Conservation (phyloP, 2,329 filamentous ascomycete genomes). For the Metarhizium album region DNA sequence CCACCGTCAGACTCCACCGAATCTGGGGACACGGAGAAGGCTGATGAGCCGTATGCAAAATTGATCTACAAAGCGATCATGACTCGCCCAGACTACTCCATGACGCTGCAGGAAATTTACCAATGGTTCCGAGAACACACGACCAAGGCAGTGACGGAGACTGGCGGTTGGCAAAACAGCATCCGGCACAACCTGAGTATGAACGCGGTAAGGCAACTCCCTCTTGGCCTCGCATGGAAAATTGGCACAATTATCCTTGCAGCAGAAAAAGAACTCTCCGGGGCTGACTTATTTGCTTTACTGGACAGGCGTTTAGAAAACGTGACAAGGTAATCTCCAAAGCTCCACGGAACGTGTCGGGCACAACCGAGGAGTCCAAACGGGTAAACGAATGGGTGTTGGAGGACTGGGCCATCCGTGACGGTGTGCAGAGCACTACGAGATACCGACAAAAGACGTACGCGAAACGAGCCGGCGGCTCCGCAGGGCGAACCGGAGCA, state of each 20-base stretch:
- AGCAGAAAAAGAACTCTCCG: too few relatives aligned
- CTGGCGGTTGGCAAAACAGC: slow-evolving; percentile 87
- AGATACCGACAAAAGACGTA: slow-evolving; percentile 51
- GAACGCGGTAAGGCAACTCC: slow-evolving; percentile 58
- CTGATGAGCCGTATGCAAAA: slow-evolving; percentile 65
- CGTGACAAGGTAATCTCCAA: slow-evolving; percentile 14
- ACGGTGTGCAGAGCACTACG: slow-evolving; percentile 80
- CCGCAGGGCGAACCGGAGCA: slow-evolving; percentile 7
- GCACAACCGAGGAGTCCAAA: slow-evolving; percentile 31
- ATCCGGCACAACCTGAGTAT: slow-evolving; percentile 94
- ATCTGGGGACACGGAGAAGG: slow-evolving; percentile 13
- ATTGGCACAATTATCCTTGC: too few relatives aligned
- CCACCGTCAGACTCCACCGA: slow-evolving; percentile 16
- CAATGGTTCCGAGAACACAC: slow-evolving; percentile 81
- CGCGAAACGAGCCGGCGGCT: slow-evolving; percentile 11
- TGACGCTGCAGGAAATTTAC: slow-evolving; percentile 82
- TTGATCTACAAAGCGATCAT: slow-evolving; percentile 70
- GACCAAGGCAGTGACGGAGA: slow-evolving; percentile 63
- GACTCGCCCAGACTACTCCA: slow-evolving; percentile 52
- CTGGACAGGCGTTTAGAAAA: slow-evolving; percentile 31
- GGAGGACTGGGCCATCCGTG: slow-evolving; percentile 53
- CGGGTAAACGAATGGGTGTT: slow-evolving; percentile 72
- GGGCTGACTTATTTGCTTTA: not conserved
- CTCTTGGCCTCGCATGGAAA: not conserved
- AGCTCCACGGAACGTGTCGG: slow-evolving; percentile 14